Base-by-base conservation (phyloP, 345 rosid species). In the Euphorbia lathyris region DNA sequence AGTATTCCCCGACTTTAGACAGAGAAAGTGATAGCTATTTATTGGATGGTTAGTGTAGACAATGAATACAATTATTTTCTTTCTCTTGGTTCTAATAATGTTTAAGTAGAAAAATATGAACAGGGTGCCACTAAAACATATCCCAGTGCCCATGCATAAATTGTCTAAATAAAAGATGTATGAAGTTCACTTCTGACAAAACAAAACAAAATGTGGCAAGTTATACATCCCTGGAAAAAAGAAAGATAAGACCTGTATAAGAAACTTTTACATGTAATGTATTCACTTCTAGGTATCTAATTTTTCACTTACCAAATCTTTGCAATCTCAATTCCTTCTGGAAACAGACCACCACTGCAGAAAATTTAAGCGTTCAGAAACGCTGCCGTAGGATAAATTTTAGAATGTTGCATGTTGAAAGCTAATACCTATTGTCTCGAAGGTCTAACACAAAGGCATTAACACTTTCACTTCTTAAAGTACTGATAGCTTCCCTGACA, bases 241-340 rank as follows among this genome's bases (percentile, higher is more conserved):
- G 5, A 40, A 40, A 40, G 43, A 40, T 40, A 1, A 40, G 43
- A 40, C 11, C 43, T 40, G 43, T 7, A 63, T 14, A 43, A 43
- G 17, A 26, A 14, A 45, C 14, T 20, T 36, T 16, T 10, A 50
- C 26, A 48, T 20, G 6, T 12, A 69, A 62, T 16, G 29, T 32
- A 13, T 58, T 9, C 19, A 38, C 34, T 23, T 71, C 50, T 16
- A 19, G 1, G 22, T 6, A 32, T 29, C 62, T 40, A 6, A 20
- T 60, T 68, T 65, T 68, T 65, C 64, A 74, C 88, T 82, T 79
- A 94, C 98, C 98, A 94, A 52, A 94, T 80, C 76, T 88, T 91
- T 71, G 98, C 96, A 78, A 87, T 91, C 83, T 94, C 96, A 63
- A 94, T 84, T 76, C 97, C 98, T 87, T 94, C 97, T 0, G 98